These are phyloP conservation scores for Agrocybe chaxingu DNA, from an alignment of 768 basidiomycete genomes.

Conservation along the genomic window DNA sequence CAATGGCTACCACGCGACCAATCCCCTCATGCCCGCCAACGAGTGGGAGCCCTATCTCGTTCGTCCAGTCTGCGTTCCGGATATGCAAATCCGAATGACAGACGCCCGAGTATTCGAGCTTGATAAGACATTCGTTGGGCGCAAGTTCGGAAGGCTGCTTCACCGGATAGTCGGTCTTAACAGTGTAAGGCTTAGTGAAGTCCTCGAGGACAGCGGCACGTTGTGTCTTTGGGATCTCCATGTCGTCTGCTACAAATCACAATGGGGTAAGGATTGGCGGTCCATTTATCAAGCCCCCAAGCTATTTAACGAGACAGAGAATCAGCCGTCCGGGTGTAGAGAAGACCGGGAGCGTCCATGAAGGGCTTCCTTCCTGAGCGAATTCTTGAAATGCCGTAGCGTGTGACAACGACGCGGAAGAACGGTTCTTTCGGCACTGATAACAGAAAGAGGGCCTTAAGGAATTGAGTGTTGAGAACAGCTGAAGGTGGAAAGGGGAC, in stretches of 20 bases:
- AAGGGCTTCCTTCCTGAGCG: too few species aligned
- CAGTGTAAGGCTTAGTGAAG: constrained; percentile 24
- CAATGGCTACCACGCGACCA: constrained; percentile 76
- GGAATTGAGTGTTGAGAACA: too few species aligned
- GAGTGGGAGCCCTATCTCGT: constrained; percentile 48
- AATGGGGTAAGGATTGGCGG: background rate
- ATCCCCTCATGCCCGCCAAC: constrained; percentile 83
- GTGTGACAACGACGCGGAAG: too few species aligned
- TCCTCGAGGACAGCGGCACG: constrained; percentile 33
- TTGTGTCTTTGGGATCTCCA: constrained; percentile 30
- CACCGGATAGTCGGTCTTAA: constrained; percentile 49
- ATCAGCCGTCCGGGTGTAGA: background rate
- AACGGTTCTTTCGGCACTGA: too few species aligned
- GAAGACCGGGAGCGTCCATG: background rate
- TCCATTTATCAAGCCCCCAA: background rate
- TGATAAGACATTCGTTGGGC: constrained; percentile 68
- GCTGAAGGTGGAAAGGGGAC: too few species aligned
- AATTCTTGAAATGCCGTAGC: too few species aligned
- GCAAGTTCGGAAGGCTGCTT: constrained; percentile 51
- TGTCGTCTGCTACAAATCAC: background rate
- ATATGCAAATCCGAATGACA: constrained; percentile 81
- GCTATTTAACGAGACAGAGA: background rate
- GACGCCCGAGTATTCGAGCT: constrained; percentile 57
- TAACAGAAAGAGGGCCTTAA: too few species aligned
- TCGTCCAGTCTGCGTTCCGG: constrained; percentile 64